Base-by-base conservation (phyloP, 257 asterid species). In the Leptodermis oblonga region DNA sequence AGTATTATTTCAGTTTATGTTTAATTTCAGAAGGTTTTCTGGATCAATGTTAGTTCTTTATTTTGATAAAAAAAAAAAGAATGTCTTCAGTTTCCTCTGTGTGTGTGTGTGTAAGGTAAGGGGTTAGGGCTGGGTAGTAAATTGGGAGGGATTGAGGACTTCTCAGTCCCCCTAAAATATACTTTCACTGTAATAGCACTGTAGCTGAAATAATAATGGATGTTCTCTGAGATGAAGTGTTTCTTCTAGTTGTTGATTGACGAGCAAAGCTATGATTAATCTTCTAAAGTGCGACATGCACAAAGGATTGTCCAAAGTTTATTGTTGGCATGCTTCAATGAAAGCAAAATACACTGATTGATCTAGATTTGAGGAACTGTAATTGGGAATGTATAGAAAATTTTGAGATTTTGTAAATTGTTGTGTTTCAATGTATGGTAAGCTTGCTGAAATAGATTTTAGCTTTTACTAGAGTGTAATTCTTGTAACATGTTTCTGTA, bases 371-470 rank as follows among this genome's bases (percentile, higher is more conserved):
- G 17, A 45, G 52, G 20, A 45, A 45, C n/a, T 45, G 15, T 45
- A 12, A 13, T 14, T 17, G 23, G 45, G 28, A 33, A n/a, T 30
- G 11, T 0, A 26, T 10, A 20, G 7, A 5, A 31, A 34, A 48
- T 17, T 17, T 17, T 48, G 54, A 4, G 22, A 48, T n/a, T 48
- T 48, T 45, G 20, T 17, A 15, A 48, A 2, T 48, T 48, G 42
- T 31, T 2, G 22, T 31, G 18, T 59, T 59, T 20, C 15, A 33
- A 18, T 12, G 33, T 10, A 31, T n/a, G 7, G 2, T n/a, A 20
- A n/a, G n/a, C n/a, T n/a, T n/a, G n/a, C n/a, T 55, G 62, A 55
- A 55, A 55, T 22, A 20, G 62, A 55, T 55, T 55, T 55, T 12
- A 23, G 31, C 17, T 28, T 25, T 15, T 43, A 0, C 20, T 25